Evolutionary conservation across 2,329 filamentous ascomycete genomes (phyloP).

Genomic region (Thielaviopsis musarum): DNA sequence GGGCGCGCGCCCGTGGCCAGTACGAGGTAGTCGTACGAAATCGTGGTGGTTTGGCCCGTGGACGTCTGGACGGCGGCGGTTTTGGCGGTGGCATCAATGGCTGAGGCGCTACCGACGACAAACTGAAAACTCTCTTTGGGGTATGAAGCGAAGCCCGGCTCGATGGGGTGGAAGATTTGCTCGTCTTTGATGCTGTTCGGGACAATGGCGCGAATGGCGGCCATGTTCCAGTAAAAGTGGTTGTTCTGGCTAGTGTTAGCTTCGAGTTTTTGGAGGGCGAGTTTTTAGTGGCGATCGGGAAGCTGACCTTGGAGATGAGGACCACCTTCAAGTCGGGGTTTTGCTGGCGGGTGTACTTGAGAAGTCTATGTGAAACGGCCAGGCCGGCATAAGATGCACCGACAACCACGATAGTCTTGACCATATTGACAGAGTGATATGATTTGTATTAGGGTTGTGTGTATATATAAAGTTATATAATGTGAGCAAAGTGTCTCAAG

Average conservation of each 20-base stretch:
- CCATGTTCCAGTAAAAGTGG: constrained; percentile 43
- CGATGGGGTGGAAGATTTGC: constrained; percentile 32
- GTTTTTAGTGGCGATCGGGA: neutral
- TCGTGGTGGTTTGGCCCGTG: constrained; percentile 14
- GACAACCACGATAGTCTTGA: constrained; percentile 35
- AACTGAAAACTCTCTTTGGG: constrained; percentile 32
- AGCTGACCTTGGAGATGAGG: constrained; percentile 35
- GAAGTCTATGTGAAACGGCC: constrained; percentile 34
- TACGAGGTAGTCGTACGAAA: constrained; percentile 39
- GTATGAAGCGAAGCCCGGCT: constrained; percentile 32
- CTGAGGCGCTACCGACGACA: constrained; percentile 31
- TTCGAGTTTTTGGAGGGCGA: too few species aligned
- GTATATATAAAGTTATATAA: too few species aligned
- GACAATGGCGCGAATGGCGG: constrained; percentile 37
- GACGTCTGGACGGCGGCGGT: constrained; percentile 18
- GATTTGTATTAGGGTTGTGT: neutral
- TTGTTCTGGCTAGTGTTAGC: constrained; percentile 24
- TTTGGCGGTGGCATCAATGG: constrained; percentile 23
- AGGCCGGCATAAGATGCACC: constrained; percentile 38
- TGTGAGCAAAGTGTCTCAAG: too few species aligned
- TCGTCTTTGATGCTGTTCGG: constrained; percentile 32
- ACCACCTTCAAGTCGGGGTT: constrained; percentile 34
- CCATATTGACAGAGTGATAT: constrained; percentile 20
- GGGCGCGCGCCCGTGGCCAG: constrained; percentile 37
- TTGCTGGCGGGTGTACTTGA: constrained; percentile 31